phyloP scores from a whole-genome alignment of 495 filamentous ascomycete genomes.

The Pseudoneurospora amorphoporcata region DNA sequence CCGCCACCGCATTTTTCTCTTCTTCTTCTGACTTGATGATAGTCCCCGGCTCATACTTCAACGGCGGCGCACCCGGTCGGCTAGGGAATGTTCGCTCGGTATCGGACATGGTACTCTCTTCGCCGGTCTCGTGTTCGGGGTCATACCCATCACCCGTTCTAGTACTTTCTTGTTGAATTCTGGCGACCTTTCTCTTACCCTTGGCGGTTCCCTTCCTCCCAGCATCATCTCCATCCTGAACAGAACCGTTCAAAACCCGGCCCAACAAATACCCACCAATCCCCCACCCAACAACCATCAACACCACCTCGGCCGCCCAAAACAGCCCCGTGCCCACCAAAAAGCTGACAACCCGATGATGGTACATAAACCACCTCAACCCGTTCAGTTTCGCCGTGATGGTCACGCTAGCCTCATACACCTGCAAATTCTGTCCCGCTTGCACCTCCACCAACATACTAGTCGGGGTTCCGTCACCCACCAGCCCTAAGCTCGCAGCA shows the following conservation, averaged over 20 bases:
- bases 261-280: neutral
- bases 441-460: constrained; percentile 57
- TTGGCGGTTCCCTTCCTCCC: neutral
- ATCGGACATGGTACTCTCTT: constrained; percentile 15
- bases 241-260: neutral
- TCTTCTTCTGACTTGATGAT: neutral
- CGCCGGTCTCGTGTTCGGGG: constrained; percentile 16
- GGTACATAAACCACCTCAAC: constrained; percentile 77
- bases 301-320: constrained; percentile 61
- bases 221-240: neutral
- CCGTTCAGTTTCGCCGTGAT: constrained; percentile 66
- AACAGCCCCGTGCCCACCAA: constrained; percentile 56
- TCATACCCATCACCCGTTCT: neutral
- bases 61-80: constrained; percentile 36
- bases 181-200: neutral
- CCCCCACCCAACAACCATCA: constrained; percentile 33
- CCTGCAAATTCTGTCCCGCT: constrained; percentile 52
- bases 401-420: constrained; percentile 59
- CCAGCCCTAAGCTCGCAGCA: constrained; percentile 58
- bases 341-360: constrained; percentile 59
- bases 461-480: constrained; percentile 44
- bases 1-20: neutral
- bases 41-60: constrained; percentile 23
- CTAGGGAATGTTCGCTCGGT: constrained; percentile 47
- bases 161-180: neutral